Evolutionary conservation across 2,329 filamentous ascomycete species (phyloP), one percentile per base, ranked within the genome.

Genomic region (Remersonia thermophila): DNA sequence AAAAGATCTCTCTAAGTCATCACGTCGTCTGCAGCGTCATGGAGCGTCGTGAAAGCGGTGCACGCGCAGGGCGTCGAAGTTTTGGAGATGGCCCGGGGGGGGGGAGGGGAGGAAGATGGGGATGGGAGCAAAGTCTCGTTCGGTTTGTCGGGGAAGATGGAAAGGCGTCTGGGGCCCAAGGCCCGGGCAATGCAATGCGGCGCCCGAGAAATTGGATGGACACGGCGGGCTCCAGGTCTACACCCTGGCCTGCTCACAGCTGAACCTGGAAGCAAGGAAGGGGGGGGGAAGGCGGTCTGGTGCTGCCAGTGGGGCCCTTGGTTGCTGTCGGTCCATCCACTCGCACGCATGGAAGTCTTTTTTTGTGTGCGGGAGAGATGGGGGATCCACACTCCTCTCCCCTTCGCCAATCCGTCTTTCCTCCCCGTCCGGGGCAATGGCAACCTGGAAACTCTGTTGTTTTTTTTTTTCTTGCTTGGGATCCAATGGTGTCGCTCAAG

Each of bases 311-410:
- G 32, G 41, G 5, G 5, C 20, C 5, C 9, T 9, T 6, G 20
- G 20, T 5, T 23, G 5, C 20, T 5, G 5, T 9, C 5, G 20
- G 20, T 5, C 20, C 20, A 23, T 23, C 20, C 20, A 23, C 9
- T 23, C 5, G 20, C 20, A 23, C 5, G 20, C 20, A 23, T 23
- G n/a, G n/a, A n/a, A 39, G 27, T 41, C 41, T 27, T 44, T 44
- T 48, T 48, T 41, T 48, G 46, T 46, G 36, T 36, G 38, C 29
- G 35, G 20, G 11, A 37, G 35, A n/a, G n/a, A n/a, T n/a, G n/a
- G n/a, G n/a, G n/a, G n/a, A 15, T 39, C 40, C 40, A 42, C 40
- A 8, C 20, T 23, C 20, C 5, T 23, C 20, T 9, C 11, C 12
- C 11, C 25, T 10, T 20, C n/a, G n/a, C n/a, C n/a, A n/a, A n/a